Base-by-base conservation (phyloP, 129 eudicot species). In the Flaveria brownii region DNA sequence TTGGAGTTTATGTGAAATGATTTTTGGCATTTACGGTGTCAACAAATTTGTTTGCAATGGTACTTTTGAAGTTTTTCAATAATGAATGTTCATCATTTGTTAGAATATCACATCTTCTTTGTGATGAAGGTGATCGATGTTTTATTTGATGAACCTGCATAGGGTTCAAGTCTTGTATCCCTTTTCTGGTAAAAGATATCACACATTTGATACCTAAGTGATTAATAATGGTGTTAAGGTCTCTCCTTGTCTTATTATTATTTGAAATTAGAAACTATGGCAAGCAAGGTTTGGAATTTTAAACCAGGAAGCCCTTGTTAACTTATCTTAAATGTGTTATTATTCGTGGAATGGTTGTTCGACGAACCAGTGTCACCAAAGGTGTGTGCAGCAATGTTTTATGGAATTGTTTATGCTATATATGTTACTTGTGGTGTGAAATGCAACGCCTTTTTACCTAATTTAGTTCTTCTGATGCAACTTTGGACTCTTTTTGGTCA, bases 191-290 rank as follows among this genome's bases (percentile, higher is more conserved):
- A 3, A 43, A 43, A 43, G 64, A 18, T 43, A 10, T 42, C 54
- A 1, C 36, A 43, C 36, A 18, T 1, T 46, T 45, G 73, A 43
- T 45, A 13, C 18, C 26, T 5, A 20, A 43, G 70, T 74, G 18
- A 63, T 36, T 72, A 5, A 54, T 30, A 51, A 17, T 16, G 64
- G 52, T 18, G 33, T 30, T n/a, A 54, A 54, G 76, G 64, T 20
- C 41, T 26, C 36, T 28, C 9, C 13, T 47, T 71, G 15, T 46
- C 30, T 75, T 63, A 25, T 1, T 26, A 39, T 14, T 12, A 26
- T 50, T 6, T 28, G 16, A 62, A 30, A 15, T 11, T 75, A 62
- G 33, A 63, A 75, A 75, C 46, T 18, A 4, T 75, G 78, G 39
- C 60, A 28, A 26, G 33, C 25, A 42, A 43, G 28, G 56, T 61